phyloP scores from a whole-genome alignment of 2,329 filamentous ascomycete species.

The Exophiala lecanii-corni region DNA sequence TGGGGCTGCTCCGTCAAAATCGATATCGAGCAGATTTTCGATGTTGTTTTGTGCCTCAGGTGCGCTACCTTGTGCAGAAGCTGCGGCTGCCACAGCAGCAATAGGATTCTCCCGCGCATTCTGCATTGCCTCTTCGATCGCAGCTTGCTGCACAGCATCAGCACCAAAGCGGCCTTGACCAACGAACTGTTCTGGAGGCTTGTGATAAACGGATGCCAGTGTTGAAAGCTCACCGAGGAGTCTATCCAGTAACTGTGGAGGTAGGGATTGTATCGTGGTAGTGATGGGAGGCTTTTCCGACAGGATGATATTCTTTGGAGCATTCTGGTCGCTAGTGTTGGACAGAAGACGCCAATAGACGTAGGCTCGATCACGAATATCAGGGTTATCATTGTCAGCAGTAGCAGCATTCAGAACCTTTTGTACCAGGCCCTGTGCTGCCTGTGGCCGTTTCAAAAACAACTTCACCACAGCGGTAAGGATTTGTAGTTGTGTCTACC shows the following conservation, averaged over 20 bases:
- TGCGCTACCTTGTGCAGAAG: constrained; percentile 54
- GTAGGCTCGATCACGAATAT: constrained; percentile 94
- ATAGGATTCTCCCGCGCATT: constrained; percentile 92
- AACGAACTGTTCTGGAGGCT: constrained; percentile 95
- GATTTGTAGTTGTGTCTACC: constrained; percentile 91
- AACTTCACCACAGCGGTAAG: constrained; percentile 95
- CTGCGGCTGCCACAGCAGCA: constrained; percentile 72
- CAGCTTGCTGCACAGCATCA: constrained; percentile 88
- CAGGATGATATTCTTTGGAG: constrained; percentile 89
- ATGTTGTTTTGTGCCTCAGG: constrained; percentile 64
- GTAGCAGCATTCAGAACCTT: constrained; percentile 92
- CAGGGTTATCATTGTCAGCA: constrained; percentile 92
- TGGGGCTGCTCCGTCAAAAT: constrained; percentile 88
- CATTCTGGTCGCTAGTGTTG: constrained; percentile 69
- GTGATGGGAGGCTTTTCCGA: constrained; percentile 92
- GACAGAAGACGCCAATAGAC: constrained; percentile 97
- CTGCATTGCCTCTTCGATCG: constrained; percentile 92
- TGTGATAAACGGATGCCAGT: constrained; percentile 95
- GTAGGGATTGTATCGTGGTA: constrained; percentile 87
- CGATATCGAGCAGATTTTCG: constrained; percentile 93
- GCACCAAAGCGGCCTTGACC: constrained; percentile 91
- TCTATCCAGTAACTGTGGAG: constrained; percentile 76
- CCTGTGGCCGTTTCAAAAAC: constrained; percentile 93
- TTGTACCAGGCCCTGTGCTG: constrained; percentile 84
- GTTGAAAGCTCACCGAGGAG: constrained; percentile 91